Percentiles rank a stretch among this genome's conserved stretches.
Conservation (phyloP, 208 protist species). For the Leishmania lainsoni region DNA sequence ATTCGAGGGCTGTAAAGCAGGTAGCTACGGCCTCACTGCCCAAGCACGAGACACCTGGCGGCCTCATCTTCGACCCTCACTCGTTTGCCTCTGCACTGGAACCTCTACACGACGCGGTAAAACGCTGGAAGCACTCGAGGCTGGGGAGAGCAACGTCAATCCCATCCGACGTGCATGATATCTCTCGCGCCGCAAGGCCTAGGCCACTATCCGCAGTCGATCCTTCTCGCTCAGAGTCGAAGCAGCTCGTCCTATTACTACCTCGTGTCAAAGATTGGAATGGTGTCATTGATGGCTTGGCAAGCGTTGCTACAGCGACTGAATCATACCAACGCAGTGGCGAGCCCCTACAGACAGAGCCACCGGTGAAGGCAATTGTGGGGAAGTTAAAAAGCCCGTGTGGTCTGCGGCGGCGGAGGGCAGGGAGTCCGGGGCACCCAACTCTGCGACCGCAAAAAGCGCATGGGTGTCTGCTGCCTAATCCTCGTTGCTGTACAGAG, state of each 20-base stretch:
- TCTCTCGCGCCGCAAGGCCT: neutral
- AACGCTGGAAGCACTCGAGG: neutral
- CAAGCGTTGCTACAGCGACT: neutral
- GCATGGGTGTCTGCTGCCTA: neutral
- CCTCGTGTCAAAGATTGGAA: neutral
- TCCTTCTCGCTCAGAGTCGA: neutral
- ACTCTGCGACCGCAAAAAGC: neutral
- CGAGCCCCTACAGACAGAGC: neutral
- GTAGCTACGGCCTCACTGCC: neutral
- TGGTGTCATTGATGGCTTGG: neutral
- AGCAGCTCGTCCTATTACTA: neutral
- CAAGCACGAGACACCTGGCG: neutral
- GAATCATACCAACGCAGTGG: neutral
- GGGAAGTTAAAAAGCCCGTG: neutral
- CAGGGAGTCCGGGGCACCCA: neutral
- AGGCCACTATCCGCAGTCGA: neutral
- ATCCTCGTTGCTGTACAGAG: neutral
- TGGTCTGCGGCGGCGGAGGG: neutral
- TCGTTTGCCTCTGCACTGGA: constrained; percentile 15
- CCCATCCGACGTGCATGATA: neutral
- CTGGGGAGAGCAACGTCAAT: neutral
- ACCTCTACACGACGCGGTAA: constrained; percentile 10
- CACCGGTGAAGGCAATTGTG: neutral
- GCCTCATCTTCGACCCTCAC: constrained; percentile 9
- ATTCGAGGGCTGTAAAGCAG: neutral